phyloP scores from a whole-genome alignment of 495 filamentous ascomycete species.

The Penicillium bialowiezense region DNA sequence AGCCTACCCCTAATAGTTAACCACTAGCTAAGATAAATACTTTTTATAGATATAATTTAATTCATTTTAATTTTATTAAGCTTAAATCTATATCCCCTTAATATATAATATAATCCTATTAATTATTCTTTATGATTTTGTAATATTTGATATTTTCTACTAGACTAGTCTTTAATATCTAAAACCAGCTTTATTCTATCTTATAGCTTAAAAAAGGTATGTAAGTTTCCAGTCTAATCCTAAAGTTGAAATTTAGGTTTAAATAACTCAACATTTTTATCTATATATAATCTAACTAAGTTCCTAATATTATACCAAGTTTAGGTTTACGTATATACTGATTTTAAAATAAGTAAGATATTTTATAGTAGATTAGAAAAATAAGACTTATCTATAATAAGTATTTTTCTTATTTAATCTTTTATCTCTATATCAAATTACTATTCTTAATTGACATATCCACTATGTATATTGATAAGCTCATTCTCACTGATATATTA shows the following conservation, averaged over 20 bases:
- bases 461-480: slow-evolving; percentile 9
- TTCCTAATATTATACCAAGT: slow-evolving; percentile 4
- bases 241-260: slow-evolving; percentile 28
- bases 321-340: slow-evolving; percentile 3
- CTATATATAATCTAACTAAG: not conserved
- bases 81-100: too few relatives aligned
- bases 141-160: too few relatives aligned
- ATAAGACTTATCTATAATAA: slow-evolving; percentile 20
- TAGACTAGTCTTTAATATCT: too few relatives aligned
- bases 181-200: too few relatives aligned
- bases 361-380: too few relatives aligned
- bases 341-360: too few relatives aligned
- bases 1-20: too few relatives aligned
- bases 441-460: slow-evolving; percentile 5
- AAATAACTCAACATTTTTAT: slow-evolving; percentile 2
- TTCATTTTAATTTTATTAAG: too few relatives aligned
- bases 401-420: slow-evolving; percentile 21
- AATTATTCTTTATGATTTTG: too few relatives aligned
- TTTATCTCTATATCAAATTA: slow-evolving; percentile 2
- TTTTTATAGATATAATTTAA: too few relatives aligned
- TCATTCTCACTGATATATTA: slow-evolving; percentile 7
- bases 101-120: too few relatives aligned
- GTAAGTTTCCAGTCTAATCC: slow-evolving; percentile 2
- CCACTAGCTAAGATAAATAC: too few relatives aligned
- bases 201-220: slow-evolving; percentile 1